Evolutionary conservation across 1,139 yeast genomes (phyloP).

Genomic region (Suhomyces panamericanus): DNA sequence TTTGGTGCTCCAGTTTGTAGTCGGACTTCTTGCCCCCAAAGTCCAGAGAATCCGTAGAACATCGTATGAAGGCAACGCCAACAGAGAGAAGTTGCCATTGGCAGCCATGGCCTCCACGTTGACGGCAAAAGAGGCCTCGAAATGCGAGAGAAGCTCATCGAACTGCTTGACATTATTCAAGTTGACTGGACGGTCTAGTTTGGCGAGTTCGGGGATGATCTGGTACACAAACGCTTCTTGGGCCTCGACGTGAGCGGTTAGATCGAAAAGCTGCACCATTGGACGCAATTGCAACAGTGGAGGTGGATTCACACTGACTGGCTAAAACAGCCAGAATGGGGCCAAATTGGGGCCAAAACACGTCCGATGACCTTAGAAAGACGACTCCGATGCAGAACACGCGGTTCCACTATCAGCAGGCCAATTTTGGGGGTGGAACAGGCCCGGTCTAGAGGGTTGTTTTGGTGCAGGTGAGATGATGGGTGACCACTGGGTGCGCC

Average conservation of each 20-base stretch:
- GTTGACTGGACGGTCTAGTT: constrained; percentile 20
- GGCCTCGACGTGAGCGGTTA: constrained; percentile 11
- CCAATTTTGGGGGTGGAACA: background rate
- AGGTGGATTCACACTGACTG: background rate
- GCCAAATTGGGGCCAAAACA: background rate
- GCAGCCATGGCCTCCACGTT: constrained; percentile 6
- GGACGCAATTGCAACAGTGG: constrained; percentile 1
- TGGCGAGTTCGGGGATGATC: constrained; percentile 27
- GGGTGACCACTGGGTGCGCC: constrained; percentile 4
- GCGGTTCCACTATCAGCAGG: background rate
- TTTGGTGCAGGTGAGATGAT: constrained; percentile 10
- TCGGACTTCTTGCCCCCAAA: constrained; percentile 29
- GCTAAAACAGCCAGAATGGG: background rate
- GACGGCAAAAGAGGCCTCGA: constrained; percentile 23
- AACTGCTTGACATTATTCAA: constrained; percentile 30
- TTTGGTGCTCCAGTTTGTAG: constrained; percentile 27
- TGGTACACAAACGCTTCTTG: constrained; percentile 26
- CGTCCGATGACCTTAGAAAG: background rate
- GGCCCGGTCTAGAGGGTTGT: constrained; percentile 1
- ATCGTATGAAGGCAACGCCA: constrained; percentile 25
- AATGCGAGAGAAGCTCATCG: constrained; percentile 31
- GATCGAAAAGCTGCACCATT: constrained; percentile 10
- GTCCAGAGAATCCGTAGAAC: constrained; percentile 35
- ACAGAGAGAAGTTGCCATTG: background rate
- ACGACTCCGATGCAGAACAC: background rate